Base-by-base conservation (phyloP, 202 grass and related monocot species). In the Cymbopogon flexuosus region DNA sequence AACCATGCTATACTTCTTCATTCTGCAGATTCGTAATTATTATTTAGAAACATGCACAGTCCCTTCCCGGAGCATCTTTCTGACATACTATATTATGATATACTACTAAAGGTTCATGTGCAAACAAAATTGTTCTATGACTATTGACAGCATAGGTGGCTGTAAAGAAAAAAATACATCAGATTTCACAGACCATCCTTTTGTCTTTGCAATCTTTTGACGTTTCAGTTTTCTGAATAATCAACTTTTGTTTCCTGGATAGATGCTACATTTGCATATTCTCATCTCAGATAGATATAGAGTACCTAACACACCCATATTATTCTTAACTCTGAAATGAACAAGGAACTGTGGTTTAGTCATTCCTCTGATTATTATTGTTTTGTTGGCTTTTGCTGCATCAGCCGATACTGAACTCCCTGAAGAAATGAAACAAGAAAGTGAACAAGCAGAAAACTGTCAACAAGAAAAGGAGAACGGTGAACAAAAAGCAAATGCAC, bases 391-490 rank as follows among this genome's bases (percentile, higher is more conserved):
- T 91, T 58, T 58, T 83, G 65, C 72, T 75, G 33, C 79, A 36
- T 81, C 79, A 67, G 74, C 68, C 42, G 85, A 82, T 22, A 83
- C 37, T 65, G 90, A 91, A 73, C 70, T 70, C 70, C 81, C 58
- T 65, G 90, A 91, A 77, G 95, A 93, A 84, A 91, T 89, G 13
- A 90, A 89, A 54, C 81, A 82, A 52, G 92, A 47, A 74, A 81
- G 70, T 19, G 84, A 91, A 64, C 85, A 87, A 42, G 79, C 33
- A 73, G 84, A 95, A 81, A 77, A 10, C 34, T 75, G 22, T 68
- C 85, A 85, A 27, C 85, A 89, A 60, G 89, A 91, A 62, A 83
- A 93, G 57, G 95, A 93, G 76, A 88, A 90, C 81, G 81, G 75
- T 27, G 84, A 88, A 83, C 90, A 93, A 40, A 91, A 88, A 10